phyloP scores from a whole-genome alignment of 345 rosid species.

The Hypericum perforatum region DNA sequence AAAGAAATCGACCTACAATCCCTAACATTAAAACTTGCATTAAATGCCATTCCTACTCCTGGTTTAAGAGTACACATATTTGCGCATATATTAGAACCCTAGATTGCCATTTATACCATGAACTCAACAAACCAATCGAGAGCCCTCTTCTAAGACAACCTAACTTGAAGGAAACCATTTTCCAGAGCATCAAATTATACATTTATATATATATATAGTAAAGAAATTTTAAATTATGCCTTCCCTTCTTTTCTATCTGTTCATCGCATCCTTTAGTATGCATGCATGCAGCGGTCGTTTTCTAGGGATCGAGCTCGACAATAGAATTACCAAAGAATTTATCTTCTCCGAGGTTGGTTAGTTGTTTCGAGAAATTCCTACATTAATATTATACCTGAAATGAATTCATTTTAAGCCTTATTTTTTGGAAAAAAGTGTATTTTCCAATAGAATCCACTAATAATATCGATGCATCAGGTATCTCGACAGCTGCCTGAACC shows the following conservation, averaged over 20 bases:
- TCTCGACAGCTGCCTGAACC: too few relatives aligned
- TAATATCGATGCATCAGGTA: too few relatives aligned
- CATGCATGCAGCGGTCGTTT: constrained; percentile 47
- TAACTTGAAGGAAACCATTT: neutral
- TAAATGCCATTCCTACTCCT: constrained; percentile 34
- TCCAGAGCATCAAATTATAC: too few relatives aligned
- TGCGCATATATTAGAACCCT: constrained; percentile 1
- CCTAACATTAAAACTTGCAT: constrained; percentile 32
- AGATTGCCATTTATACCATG: neutral
- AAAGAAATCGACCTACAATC: too few relatives aligned
- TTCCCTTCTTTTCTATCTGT: constrained; percentile 14
- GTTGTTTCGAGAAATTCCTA: too few relatives aligned
- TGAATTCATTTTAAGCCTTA: too few relatives aligned
- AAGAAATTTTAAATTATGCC: constrained; percentile 13
- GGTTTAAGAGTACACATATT: constrained; percentile 26
- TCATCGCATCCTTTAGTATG: constrained; percentile 20
- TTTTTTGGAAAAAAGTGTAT: too few relatives aligned
- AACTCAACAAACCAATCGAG: constrained; percentile 8
- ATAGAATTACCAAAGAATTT: constrained; percentile 4
- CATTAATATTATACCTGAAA: too few relatives aligned
- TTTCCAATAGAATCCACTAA: too few relatives aligned
- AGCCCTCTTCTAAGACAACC: neutral
- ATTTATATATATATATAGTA: too few relatives aligned
- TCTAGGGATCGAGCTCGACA: constrained; percentile 10
- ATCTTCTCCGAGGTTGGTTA: constrained; percentile 16